Conservation (phyloP, 495 filamentous ascomycete genomes). For the Acidiella bohemica region DNA sequence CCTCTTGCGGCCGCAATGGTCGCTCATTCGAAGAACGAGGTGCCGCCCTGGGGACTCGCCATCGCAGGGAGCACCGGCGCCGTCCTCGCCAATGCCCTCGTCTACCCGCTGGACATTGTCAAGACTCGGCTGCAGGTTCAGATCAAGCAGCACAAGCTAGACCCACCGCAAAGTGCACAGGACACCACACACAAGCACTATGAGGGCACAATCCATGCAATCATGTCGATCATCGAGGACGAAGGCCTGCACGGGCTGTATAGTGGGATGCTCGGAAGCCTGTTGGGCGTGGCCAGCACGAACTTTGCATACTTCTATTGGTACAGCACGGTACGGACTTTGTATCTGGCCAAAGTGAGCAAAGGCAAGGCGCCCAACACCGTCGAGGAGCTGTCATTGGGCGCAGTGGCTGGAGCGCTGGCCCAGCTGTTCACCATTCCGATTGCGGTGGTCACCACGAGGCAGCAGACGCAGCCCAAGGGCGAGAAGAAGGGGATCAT, state of each 20-base stretch:
- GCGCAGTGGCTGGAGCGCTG: conserved; percentile 76
- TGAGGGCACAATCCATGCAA: conserved; percentile 71
- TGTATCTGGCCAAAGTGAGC: conserved; percentile 57
- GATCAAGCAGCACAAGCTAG: conserved; percentile 47
- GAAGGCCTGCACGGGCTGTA: conserved; percentile 79
- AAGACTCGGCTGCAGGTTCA: conserved; percentile 98
- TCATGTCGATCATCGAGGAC: conserved; percentile 68
- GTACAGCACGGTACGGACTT: conserved; percentile 77
- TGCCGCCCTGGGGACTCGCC: conserved; percentile 89
- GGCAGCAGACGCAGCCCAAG: conserved; percentile 86
- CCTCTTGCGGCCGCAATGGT: conserved; percentile 51
- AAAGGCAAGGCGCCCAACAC: conserved; percentile 62
- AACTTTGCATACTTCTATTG: conserved; percentile 99
- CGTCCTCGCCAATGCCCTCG: conserved; percentile 85
- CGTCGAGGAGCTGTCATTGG: conserved; percentile 70
- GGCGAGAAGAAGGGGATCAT: conserved; percentile 72
- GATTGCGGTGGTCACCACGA: conserved; percentile 84
- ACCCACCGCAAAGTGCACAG: conserved; percentile 26
- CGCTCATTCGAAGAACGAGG: conserved; percentile 59
- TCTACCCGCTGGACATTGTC: conserved; percentile 93
- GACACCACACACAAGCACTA: conserved; percentile 47
- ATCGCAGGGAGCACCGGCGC: conserved; percentile 88
- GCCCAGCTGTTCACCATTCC: conserved; percentile 96
- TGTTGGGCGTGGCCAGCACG: conserved; percentile 87
- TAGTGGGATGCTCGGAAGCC: conserved; percentile 69